Base-by-base conservation (phyloP, 1,284 basidiomycete genomes). In the Mycosarcoma maydis region DNA sequence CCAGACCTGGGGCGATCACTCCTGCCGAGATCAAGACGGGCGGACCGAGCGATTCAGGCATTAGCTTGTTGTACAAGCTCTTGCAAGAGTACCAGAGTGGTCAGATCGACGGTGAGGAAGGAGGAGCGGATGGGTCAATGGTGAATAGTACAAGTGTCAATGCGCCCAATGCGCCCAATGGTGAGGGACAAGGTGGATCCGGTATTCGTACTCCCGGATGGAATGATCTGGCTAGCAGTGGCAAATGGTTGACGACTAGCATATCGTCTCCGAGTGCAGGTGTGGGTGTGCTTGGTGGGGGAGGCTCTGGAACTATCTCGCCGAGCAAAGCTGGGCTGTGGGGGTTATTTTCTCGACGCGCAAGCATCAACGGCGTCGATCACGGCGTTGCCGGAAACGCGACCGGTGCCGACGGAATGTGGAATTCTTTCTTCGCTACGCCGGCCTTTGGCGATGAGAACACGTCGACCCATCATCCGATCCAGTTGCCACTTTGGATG, bases 401-500 rank as follows among this genome's bases (percentile, higher is more conserved):
- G 16, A 17, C 17, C 17, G 38, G 26, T n/a, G 22, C 27, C 5
- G 53, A 60, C 38, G 49, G 40, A 0, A 38, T 58, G 6, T 69
- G 66, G 66, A 58, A 47, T 39, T 54, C 42, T 22, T 59, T 69
- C 47, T 53, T 69, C 13, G 47, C 49, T 0, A 19, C 66, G 1
- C 46, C 57, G 14, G n/a, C n/a, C n/a, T 49, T 53, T 8, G 56
- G 24, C n/a, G 58, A 49, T 8, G 26, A 37, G 1, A 9, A 17
- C 24, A 26, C 19, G n/a, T 16, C 27, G 1, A 8, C 19, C 3
- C 32, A 57, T n/a, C 67, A 58, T 13, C 54, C 66, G 4, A 57
- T 69, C 16, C 68, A 71, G 42, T 32, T 71, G n/a, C 68, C 68
- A 13, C 30, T 71, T 24, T 71, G 68, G 68, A 71, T 71, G 68